Conservation (phyloP, 129 eudicot genomes). For the Heracleum sosnowskyi region DNA sequence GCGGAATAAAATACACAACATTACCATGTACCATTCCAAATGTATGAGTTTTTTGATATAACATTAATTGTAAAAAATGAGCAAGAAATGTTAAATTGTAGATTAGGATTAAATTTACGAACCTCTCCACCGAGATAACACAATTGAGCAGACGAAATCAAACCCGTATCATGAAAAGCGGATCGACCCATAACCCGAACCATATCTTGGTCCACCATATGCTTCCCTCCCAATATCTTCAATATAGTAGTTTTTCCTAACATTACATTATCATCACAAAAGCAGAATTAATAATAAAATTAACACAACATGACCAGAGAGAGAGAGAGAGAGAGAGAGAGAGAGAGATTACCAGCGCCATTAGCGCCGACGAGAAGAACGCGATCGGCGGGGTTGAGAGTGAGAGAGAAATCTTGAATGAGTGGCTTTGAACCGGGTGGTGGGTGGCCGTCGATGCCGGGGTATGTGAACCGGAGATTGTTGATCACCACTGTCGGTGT, state of each 20-base stretch:
- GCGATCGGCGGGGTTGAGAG: constrained; percentile 66
- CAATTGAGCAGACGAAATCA: constrained; percentile 82
- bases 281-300: not conserved
- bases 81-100: not conserved
- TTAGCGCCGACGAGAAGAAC: constrained; percentile 95
- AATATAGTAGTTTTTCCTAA: constrained; percentile 80
- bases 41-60: not conserved
- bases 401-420: constrained; percentile 65
- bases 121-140: constrained; percentile 99
- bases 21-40: not conserved
- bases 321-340: not conserved
- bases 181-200: constrained; percentile 93
- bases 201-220: constrained; percentile 94
- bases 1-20: not conserved
- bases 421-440: constrained; percentile 93
- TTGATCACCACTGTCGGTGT: constrained; percentile 62
- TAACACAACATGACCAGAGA: not conserved
- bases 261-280: not conserved
- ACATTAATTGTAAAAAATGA: not conserved
- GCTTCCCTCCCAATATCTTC: constrained; percentile 98
- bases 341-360: constrained; percentile 65
- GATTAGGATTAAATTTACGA: not conserved
- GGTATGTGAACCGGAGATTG: constrained; percentile 81
- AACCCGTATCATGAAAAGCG: constrained; percentile 88
- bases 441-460: constrained; percentile 97